Base-by-base conservation (phyloP, 176 grass and related monocot species). In the Aegilops speltoides region DNA sequence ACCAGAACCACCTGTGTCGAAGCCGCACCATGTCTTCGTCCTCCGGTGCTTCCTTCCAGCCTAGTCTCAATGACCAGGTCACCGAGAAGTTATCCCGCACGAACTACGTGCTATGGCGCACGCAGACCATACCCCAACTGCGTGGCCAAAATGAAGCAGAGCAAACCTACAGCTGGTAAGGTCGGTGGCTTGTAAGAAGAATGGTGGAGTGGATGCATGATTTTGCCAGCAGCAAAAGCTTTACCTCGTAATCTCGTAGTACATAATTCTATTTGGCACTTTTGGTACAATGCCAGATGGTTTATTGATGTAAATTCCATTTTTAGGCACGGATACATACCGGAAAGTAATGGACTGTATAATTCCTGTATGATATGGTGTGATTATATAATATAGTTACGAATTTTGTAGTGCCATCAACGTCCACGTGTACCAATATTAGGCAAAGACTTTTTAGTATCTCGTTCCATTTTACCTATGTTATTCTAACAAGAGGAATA, bases 131-230 rank as follows among this genome's bases (percentile, higher is more conserved):
- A n/a, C n/a, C n/a, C n/a, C n/a, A n/a, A n/a, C n/a, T n/a, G n/a
- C n/a, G n/a, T n/a, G n/a, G n/a, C 94, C 70, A 99, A 94, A 84
- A 89, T 89, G 83, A 99, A 93, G 89, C 90, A 94, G 48, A 94
- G 85, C 73, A 96, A 94, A 81, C 89, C 68, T 81, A 75, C 86
- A 62, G 79, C 76, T 86, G 73, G 85, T 70, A 87, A 94, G 60
- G 75, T 87, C 67, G 80, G 81, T 0, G 46, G 86, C 48, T 89
- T 52, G 17, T 79, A 65, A 92, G 82, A 56, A 77, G 79, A 75
- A 73, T 56, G 33, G 64, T 45, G 70, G 75, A 70, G 61, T 43
- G 20, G 59, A 81, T 70, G 13, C 25, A 64, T 86, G 74, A 4
- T 77, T 32, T 56, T 40, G 38, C 59, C 56, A 33, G 54, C 46